A percentile compares a stretch with the other conserved stretches of the same genome.
Evolutionary conservation across 495 filamentous ascomycete genomes (phyloP).

Genomic region (Diplogelasinospora grovesii): DNA sequence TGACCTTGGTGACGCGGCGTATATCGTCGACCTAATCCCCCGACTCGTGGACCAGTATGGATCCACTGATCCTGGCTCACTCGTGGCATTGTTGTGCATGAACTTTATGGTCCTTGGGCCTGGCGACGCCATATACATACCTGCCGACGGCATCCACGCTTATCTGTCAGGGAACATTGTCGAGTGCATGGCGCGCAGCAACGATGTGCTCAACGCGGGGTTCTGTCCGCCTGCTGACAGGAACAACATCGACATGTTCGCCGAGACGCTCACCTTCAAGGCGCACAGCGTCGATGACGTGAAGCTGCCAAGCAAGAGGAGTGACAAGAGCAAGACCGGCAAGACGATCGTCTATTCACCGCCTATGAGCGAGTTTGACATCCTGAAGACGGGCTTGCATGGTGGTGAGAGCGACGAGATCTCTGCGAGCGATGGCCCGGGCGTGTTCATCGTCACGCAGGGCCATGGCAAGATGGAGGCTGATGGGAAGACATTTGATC

Average conservation of each 20-base stretch:
- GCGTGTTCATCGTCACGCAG: slow-evolving; percentile 57
- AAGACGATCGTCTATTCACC: slow-evolving; percentile 58
- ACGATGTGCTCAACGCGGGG: slow-evolving; percentile 71
- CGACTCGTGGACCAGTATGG: slow-evolving; percentile 61
- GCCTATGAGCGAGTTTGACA: slow-evolving; percentile 66
- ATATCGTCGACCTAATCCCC: slow-evolving; percentile 57
- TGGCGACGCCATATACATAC: slow-evolving; percentile 67
- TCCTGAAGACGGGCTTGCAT: slow-evolving; percentile 54
- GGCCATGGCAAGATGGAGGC: slow-evolving; percentile 55
- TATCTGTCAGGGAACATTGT: slow-evolving; percentile 75
- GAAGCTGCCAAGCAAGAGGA: slow-evolving; percentile 41
- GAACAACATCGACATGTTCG: slow-evolving; percentile 57
- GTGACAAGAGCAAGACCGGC: slow-evolving; percentile 47
- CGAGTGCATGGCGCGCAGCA: slow-evolving; percentile 78
- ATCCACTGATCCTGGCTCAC: slow-evolving; percentile 50
- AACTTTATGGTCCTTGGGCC: slow-evolving; percentile 63
- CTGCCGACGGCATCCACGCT: slow-evolving; percentile 72
- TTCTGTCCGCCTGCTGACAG: slow-evolving; percentile 63
- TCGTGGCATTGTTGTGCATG: slow-evolving; percentile 64
- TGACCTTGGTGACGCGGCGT: slow-evolving; percentile 37
- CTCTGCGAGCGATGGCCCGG: slow-evolving; percentile 52
- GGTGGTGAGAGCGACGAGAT: slow-evolving; percentile 54
- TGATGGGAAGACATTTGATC: slow-evolving; percentile 43
- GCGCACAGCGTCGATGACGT: slow-evolving; percentile 52
- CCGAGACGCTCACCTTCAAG: slow-evolving; percentile 52